Evolutionary conservation across 2,329 filamentous ascomycete genomes (phyloP).

Genomic region (Stagonosporopsis cucurbitacearum): DNA sequence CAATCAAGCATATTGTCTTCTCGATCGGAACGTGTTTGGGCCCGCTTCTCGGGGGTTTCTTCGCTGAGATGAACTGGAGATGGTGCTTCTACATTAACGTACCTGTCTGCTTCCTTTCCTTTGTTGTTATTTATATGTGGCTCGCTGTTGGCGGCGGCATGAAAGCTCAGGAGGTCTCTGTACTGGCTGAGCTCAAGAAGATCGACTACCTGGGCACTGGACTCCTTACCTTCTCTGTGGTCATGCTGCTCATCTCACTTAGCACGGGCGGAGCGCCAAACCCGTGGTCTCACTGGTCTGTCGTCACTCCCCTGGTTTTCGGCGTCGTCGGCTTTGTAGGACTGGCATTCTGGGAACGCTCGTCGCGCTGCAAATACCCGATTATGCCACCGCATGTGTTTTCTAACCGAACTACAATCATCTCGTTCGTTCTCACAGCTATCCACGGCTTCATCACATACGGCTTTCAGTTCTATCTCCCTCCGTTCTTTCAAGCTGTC

Average conservation of each 20-base stretch:
- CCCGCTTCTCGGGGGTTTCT: conserved; percentile 42
- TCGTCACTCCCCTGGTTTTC: conserved; percentile 55
- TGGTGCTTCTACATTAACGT: conserved; percentile 56
- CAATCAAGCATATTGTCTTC: conserved; percentile 35
- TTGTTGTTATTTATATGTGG: conserved; percentile 38
- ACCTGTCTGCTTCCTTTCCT: conserved; percentile 38
- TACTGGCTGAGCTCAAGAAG: conserved; percentile 28
- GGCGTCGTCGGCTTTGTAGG: conserved; percentile 50
- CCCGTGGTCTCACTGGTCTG: conserved; percentile 51
- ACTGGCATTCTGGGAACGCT: conserved; percentile 51
- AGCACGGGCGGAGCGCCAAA: conserved; percentile 54
- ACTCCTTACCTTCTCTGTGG: conserved; percentile 51
- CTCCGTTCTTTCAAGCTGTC: conserved; percentile 41
- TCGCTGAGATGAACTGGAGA: conserved; percentile 50
- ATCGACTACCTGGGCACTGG: conserved; percentile 55
- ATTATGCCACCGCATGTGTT: conserved; percentile 56
- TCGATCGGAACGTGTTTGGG: conserved; percentile 38
- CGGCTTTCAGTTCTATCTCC: conserved; percentile 37
- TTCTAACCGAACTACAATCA: conserved; percentile 50
- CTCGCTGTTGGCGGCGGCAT: conserved; percentile 37
- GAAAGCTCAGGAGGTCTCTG: conserved; percentile 17
- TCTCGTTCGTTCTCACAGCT: conserved; percentile 44
- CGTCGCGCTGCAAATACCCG: conserved; percentile 36
- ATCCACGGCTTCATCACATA: conserved; percentile 41
- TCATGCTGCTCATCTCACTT: conserved; percentile 54